These are phyloP conservation scores for Podaxis sp. DNA, from an alignment of 768 basidiomycete genomes.

Conservation along the genomic window DNA sequence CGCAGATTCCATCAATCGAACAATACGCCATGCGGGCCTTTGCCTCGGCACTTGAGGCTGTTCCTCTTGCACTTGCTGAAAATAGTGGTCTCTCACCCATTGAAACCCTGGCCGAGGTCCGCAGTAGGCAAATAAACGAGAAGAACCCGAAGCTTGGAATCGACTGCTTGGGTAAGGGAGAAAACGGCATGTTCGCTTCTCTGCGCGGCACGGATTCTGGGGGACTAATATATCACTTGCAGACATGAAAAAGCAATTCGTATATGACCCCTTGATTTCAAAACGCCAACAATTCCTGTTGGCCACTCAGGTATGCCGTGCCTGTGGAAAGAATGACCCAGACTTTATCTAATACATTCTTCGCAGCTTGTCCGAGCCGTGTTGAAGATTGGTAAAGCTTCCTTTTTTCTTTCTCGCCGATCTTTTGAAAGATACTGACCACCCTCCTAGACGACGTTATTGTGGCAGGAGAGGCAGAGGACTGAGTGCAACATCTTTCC, in stretches of 20 bases:
- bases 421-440: not conserved
- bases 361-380: conserved; percentile 76
- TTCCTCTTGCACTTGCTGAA: conserved; percentile 95
- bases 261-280: conserved; percentile 95
- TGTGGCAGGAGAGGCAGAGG: conserved; percentile 63
- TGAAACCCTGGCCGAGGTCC: conserved; percentile 93
- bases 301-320: conserved; percentile 79
- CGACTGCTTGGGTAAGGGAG: conserved; percentile 81
- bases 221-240: conserved; percentile 3
- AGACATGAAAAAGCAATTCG: conserved; percentile 99
- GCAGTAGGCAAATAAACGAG: conserved; percentile 88
- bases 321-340: not conserved
- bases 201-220: not conserved
- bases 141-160: conserved; percentile 84
- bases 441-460: conserved; percentile 70
- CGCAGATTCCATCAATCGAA: conserved; percentile 90
- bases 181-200: conserved; percentile 64
- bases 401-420: not conserved
- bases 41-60: conserved; percentile 88
- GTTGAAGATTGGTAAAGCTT: conserved; percentile 72
- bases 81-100: conserved; percentile 97
- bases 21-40: conserved; percentile 99
- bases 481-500: conserved; percentile 31
- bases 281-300: conserved; percentile 96
- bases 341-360: conserved; percentile 5